These are phyloP conservation scores for Phytophthora colocasiae DNA, from an alignment of 352 stramenopile species.

Conservation along the genomic window DNA sequence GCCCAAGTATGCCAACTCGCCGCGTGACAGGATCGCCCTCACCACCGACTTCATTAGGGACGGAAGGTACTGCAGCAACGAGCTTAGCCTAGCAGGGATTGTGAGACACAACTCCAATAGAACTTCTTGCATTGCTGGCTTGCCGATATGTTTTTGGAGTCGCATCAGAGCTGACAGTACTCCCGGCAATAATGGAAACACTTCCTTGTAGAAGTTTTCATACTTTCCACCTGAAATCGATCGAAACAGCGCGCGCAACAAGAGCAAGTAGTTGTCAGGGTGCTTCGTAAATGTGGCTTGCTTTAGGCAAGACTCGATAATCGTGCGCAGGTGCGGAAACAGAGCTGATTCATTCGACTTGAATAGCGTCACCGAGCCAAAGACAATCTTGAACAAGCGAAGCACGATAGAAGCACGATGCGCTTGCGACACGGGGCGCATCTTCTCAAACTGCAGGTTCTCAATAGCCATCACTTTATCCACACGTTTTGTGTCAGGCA, in stretches of 20 bases:
- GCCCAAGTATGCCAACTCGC: slow-evolving; percentile 96
- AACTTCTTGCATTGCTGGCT: slow-evolving; percentile 89
- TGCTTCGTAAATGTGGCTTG: slow-evolving; percentile 91
- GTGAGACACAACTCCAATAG: slow-evolving; percentile 97
- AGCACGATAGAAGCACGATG: slow-evolving; percentile 90
- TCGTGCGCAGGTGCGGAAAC: slow-evolving; percentile 92
- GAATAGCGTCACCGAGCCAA: slow-evolving; percentile 96
- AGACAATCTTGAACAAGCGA: slow-evolving; percentile 95
- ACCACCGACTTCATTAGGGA: slow-evolving; percentile 97
- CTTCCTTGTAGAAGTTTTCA: slow-evolving; percentile 98
- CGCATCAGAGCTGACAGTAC: slow-evolving; percentile 95
- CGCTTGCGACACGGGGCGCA: slow-evolving; percentile 72
- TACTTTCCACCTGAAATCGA: slow-evolving; percentile 98
- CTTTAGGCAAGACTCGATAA: slow-evolving; percentile 94
- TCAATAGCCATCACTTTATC: slow-evolving; percentile 82
- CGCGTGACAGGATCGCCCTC: slow-evolving; percentile 93
- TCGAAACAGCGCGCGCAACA: slow-evolving; percentile 95
- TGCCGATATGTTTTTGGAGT: slow-evolving; percentile 91
- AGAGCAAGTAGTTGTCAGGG: slow-evolving; percentile 95
- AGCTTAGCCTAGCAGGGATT: slow-evolving; percentile 95
- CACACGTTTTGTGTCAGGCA: slow-evolving; percentile 79
- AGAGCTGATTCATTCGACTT: slow-evolving; percentile 96
- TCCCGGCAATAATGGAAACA: slow-evolving; percentile 94
- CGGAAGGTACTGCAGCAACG: slow-evolving; percentile 97
- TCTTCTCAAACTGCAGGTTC: slow-evolving; percentile 79